These are phyloP conservation scores for Asterella californica DNA, from an alignment of 225 moss, liverwort and hornwort genomes.

Conservation along the genomic window DNA sequence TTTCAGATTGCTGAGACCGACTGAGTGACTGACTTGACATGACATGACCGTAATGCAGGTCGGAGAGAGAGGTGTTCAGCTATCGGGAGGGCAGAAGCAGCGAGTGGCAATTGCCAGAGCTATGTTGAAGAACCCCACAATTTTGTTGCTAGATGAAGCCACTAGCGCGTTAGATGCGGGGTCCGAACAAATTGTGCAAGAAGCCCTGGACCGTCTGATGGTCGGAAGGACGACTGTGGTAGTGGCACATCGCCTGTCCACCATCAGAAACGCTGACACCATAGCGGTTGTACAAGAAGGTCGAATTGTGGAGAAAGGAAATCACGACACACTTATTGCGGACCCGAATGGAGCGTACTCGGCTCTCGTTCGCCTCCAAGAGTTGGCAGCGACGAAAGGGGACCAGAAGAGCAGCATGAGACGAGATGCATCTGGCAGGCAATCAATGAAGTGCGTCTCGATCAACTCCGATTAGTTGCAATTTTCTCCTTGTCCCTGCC, in stretches of 20 bases:
- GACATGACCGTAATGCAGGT: constrained; percentile 22
- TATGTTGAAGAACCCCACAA: constrained; percentile 44
- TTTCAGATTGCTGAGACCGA: too few relatives aligned
- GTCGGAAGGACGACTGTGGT: constrained; percentile 51
- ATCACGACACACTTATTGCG: constrained; percentile 26
- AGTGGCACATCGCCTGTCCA: constrained; percentile 49
- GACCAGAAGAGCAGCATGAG: constrained; percentile 7
- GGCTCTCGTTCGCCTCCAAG: constrained; percentile 40
- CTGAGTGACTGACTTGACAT: too few relatives aligned
- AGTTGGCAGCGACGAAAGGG: constrained; percentile 29
- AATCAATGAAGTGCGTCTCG: neutral
- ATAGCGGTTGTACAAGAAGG: constrained; percentile 45
- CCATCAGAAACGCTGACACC: constrained; percentile 39
- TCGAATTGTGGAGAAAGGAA: constrained; percentile 37
- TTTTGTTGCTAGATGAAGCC: constrained; percentile 42
- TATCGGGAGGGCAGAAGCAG: constrained; percentile 51
- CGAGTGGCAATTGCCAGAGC: constrained; percentile 51
- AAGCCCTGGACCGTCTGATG: constrained; percentile 48
- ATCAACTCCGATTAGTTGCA: neutral
- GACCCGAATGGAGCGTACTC: constrained; percentile 31
- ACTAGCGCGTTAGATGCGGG: constrained; percentile 46
- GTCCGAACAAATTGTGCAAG: constrained; percentile 46
- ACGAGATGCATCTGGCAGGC: constrained; percentile 16
- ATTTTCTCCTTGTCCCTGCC: neutral
- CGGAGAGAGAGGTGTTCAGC: constrained; percentile 50